Conservation (phyloP, 2,329 filamentous ascomycete species). For the Pestalotiopsis sp. region DNA sequence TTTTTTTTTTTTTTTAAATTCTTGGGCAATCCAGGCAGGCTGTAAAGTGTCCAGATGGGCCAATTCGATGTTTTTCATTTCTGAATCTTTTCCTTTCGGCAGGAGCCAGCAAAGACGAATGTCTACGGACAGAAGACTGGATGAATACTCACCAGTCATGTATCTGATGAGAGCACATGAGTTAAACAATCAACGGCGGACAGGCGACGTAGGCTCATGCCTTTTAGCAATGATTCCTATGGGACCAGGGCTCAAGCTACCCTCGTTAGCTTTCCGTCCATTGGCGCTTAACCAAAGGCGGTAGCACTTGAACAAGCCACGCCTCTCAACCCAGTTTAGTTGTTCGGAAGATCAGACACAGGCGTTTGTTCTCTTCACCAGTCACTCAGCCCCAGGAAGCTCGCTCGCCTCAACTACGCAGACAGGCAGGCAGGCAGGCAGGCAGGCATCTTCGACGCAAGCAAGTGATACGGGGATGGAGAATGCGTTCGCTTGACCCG, state of each 20-base stretch:
- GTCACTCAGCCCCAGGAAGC: slow-evolving; percentile 5
- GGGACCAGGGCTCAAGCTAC: background rate
- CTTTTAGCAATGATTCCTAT: background rate
- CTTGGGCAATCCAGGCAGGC: background rate
- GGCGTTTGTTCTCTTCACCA: slow-evolving; percentile 26
- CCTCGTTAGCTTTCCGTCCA: background rate
- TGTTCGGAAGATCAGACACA: slow-evolving; percentile 17
- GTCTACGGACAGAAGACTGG: background rate
- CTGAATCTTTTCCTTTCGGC: background rate
- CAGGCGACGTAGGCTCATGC: background rate
- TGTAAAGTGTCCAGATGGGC: background rate
- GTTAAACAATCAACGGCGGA: background rate
- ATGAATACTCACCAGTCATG: background rate
- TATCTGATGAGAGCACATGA: background rate
- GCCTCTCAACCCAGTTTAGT: background rate
- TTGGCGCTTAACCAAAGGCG: background rate
- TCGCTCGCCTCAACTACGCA: background rate
- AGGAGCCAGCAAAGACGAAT: background rate
- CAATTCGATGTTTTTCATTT: background rate
- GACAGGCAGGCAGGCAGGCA: background rate
- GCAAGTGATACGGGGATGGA: background rate
- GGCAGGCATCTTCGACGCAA: background rate
- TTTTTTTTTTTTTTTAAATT: too few species aligned
- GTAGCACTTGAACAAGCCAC: background rate
- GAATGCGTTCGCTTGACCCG: too few species aligned